Base-by-base conservation (phyloP, 2,329 filamentous ascomycete genomes). In the Penicillium expansum region DNA sequence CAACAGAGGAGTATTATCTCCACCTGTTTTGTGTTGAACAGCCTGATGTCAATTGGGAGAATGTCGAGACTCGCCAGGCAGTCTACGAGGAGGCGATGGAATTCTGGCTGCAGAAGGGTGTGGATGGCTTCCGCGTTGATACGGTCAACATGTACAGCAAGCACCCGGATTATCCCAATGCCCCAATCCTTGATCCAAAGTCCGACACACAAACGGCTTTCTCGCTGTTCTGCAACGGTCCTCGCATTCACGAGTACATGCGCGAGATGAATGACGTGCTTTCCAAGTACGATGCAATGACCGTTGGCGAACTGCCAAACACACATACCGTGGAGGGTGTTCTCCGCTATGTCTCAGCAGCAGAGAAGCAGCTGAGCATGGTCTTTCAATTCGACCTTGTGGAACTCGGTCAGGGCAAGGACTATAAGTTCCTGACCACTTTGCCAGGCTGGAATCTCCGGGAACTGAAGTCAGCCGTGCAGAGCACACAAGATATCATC, bases 31-130 rank as follows among this genome's bases (percentile, higher is more conserved):
- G 85, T 9, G 81, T 81, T 10, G 83, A 88, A 61, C 89, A 92
- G 70, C 89, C 90, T 0, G 90, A 92, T 65, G 77, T 92, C 14
- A 92, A 92, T 71, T 92, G 88, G 88, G 87, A 91, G 67, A 88
- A 86, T 55, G 75, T 78, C 0, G 82, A 81, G 24, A 82, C 85
- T 0, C 81, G 89, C 5, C 74, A 80, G 33, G 88, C 87, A 5
- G 83, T 91, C 22, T 89, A 90, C 71, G 80, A 87, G 33, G 81
- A 79, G 7, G 79, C 86, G 1, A 88, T 91, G 82, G 80, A 82
- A 45, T 92, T 91, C 69, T 92, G 89, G 90, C 80, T 92, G 1
- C 77, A 87, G 41, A 81, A 82, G 30, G 89, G 88, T 4, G 84
- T 90, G 1, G 84, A 87, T 53, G 87, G 86, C 3, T 89, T 89